Evolutionary conservation across 257 asterid genomes (phyloP).

Genomic region (Solanum gracilifrons): DNA sequence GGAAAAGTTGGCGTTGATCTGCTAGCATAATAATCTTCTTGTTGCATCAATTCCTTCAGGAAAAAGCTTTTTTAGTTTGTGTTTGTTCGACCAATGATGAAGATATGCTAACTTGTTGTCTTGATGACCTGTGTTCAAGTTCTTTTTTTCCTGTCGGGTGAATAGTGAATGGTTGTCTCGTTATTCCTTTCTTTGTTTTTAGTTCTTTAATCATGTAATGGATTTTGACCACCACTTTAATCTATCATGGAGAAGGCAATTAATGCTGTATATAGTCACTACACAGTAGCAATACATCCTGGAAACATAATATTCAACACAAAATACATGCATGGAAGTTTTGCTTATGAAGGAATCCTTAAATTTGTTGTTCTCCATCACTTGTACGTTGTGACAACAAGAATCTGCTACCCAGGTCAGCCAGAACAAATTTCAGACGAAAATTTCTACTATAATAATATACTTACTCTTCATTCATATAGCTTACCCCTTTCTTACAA

Average conservation of each 20-base stretch:
- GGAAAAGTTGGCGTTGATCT: not conserved
- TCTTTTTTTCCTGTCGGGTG: not conserved
- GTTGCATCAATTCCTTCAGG: not conserved
- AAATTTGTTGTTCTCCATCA: not conserved
- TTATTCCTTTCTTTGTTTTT: not conserved
- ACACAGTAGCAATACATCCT: not conserved
- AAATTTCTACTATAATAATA: too few species aligned
- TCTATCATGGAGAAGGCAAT: not conserved
- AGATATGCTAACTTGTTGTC: not conserved
- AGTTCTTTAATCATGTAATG: not conserved
- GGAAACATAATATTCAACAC: not conserved
- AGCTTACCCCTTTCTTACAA: not conserved
- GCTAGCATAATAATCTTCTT: not conserved
- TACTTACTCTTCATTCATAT: not conserved
- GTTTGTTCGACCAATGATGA: not conserved
- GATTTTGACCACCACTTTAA: not conserved
- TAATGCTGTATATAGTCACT: not conserved
- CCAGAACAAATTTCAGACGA: not conserved
- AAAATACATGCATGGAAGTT: not conserved
- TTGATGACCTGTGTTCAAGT: not conserved
- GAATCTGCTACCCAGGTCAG: not conserved
- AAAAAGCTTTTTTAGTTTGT: not conserved
- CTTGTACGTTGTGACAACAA: not conserved
- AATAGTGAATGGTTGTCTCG: not conserved
- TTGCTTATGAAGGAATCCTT: not conserved